These are phyloP conservation scores for Annulohypoxylon truncatum DNA, from an alignment of 2,329 filamentous ascomycete genomes.

Conservation along the genomic window DNA sequence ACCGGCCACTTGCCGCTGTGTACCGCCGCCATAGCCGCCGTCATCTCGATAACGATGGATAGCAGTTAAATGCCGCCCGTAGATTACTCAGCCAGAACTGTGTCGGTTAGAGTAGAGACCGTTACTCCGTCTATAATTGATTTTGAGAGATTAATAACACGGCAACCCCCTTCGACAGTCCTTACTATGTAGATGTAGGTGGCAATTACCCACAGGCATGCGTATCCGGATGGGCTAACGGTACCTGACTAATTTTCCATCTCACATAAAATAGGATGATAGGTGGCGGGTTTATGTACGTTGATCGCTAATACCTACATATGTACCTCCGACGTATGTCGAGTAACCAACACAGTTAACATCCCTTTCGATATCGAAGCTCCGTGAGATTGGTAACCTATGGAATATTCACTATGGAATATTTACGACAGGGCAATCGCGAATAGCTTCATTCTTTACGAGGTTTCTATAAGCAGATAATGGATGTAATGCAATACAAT, in stretches of 20 bases:
- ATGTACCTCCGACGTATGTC: too few relatives aligned
- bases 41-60: constrained; percentile 9
- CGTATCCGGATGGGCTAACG: neutral
- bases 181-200: neutral
- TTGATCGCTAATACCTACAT: neutral
- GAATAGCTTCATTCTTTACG: neutral
- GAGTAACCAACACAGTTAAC: too few relatives aligned
- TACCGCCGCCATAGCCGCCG: neutral
- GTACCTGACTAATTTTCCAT: neutral
- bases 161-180: neutral
- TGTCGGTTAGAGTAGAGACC: constrained; percentile 25
- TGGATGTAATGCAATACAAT: neutral
- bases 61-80: neutral
- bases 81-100: neutral
- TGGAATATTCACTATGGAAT: too few relatives aligned
- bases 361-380: neutral
- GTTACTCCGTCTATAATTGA: constrained; percentile 21
- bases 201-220: neutral
- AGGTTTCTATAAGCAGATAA: neutral
- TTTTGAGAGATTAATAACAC: neutral
- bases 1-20: constrained; percentile 8
- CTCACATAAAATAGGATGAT: neutral
- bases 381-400: neutral
- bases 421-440: neutral
- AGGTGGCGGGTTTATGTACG: neutral